Conservation (phyloP, 2,329 filamentous ascomycete genomes). For the Pseudogymnoascus sp. region DNA sequence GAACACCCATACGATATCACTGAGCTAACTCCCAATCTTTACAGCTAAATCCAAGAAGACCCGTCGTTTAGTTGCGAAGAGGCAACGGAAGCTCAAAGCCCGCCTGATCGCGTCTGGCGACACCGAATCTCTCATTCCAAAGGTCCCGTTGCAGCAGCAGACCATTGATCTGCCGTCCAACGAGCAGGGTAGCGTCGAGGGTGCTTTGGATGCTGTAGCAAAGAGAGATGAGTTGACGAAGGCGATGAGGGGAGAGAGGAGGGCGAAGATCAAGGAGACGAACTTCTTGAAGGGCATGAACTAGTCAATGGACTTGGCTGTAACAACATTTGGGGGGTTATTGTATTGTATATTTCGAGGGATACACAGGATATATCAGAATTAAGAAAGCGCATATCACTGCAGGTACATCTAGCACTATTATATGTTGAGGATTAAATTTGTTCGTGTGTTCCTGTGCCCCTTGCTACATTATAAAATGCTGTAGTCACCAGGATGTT, state of each 20-base stretch:
- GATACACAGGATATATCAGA: background rate
- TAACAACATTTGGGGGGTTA: slow-evolving; percentile 15
- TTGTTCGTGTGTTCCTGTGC: background rate
- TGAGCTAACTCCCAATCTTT: background rate
- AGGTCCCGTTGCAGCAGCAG: slow-evolving; percentile 71
- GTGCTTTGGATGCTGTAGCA: slow-evolving; percentile 37
- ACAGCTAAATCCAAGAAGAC: slow-evolving; percentile 80
- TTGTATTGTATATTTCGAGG: slow-evolving; percentile 3
- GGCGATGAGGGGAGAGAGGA: slow-evolving; percentile 68
- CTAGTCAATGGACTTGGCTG: slow-evolving; percentile 17
- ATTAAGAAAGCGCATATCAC: background rate
- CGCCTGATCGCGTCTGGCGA: slow-evolving; percentile 58
- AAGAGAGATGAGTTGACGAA: slow-evolving; percentile 58
- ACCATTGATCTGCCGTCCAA: slow-evolving; percentile 61
- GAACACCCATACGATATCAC: background rate
- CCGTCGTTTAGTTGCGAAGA: slow-evolving; percentile 62
- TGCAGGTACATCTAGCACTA: background rate
- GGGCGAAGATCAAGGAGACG: slow-evolving; percentile 71
- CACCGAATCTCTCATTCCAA: slow-evolving; percentile 55
- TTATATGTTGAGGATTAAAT: background rate
- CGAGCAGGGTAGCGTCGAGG: slow-evolving; percentile 28
- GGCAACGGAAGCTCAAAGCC: slow-evolving; percentile 49
- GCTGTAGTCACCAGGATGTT: background rate
- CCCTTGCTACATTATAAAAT: background rate
- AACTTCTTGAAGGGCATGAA: slow-evolving; percentile 82